Percentiles rank a stretch among this genome's conserved stretches.
Conservation (phyloP, 2,329 filamentous ascomycete species). For the Ilyonectria robusta region DNA sequence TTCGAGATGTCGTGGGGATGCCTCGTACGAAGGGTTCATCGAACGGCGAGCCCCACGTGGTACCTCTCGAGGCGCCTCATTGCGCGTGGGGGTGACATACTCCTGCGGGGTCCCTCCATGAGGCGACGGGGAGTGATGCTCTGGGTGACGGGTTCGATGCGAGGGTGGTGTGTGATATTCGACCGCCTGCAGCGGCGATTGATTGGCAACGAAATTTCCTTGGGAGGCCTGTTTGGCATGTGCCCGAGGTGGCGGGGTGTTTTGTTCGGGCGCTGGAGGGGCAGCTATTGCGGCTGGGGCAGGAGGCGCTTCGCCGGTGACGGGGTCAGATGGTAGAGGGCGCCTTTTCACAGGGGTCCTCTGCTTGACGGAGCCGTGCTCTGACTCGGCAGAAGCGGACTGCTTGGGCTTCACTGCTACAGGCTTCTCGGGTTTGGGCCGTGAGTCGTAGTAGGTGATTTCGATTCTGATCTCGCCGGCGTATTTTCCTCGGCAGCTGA, state of each 20-base stretch:
- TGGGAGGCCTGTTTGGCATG: conserved; percentile 59
- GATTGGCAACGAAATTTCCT: conserved; percentile 60
- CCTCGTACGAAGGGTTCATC: conserved; percentile 55
- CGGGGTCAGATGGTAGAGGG: conserved; percentile 85
- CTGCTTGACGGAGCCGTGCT: conserved; percentile 59
- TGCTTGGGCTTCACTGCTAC: conserved; percentile 65
- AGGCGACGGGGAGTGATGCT: conserved; percentile 55
- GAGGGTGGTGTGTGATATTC: conserved; percentile 65
- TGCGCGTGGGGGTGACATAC: conserved; percentile 39
- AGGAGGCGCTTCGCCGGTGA: conserved; percentile 63
- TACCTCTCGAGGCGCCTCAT: conserved; percentile 47
- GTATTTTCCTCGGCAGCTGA: conserved; percentile 93
- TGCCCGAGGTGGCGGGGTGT: conserved; percentile 61
- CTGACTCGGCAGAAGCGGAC: conserved; percentile 54
- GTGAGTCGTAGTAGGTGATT: conserved; percentile 94
- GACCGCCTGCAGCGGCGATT: conserved; percentile 67
- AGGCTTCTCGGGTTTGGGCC: conserved; percentile 84
- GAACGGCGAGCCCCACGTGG: conserved; percentile 52
- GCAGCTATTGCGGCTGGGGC: conserved; percentile 44
- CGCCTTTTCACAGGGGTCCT: conserved; percentile 82
- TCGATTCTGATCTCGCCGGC: conserved; percentile 95
- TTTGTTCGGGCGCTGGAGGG: conserved; percentile 58
- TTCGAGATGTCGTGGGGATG: conserved; percentile 52
- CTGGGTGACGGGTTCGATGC: conserved; percentile 52
- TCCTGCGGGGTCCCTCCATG: conserved; percentile 42